Evolutionary conservation across 2,329 filamentous ascomycete species (phyloP), one percentile per base, ranked within the genome.

Genomic region (Colletotrichum shisoi): DNA sequence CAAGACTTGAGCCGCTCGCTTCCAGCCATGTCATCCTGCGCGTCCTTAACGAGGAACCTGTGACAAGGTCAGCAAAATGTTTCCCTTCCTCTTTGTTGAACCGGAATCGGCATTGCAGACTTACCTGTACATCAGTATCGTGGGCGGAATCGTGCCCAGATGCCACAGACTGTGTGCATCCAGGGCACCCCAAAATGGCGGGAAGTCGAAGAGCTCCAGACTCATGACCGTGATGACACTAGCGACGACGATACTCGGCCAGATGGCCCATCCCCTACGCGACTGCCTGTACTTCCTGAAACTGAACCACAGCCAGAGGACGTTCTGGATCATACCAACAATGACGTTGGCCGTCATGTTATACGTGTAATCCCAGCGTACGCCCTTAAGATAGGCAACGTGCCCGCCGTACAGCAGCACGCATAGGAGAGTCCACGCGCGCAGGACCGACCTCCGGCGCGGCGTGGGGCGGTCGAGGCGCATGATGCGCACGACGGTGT

Each of bases 151-250:
- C 0, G 95, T 99, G 63, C 94, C 93, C 69, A 97, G 77, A 84
- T 99, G 95, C 95, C 95, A 99, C 70, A 99, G 78, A 74, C 92
- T 94, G 80, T 99, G 95, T 4, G 95, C 95, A 83, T 99, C 95
- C 57, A 99, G 79, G 77, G 90, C 88, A 8, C 92, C 91, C 77
- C 86, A 84, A 80, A 91, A 85, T 2, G 95, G 95, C 61, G 95
- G 87, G 74, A 99, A 99, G 78, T 99, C 95, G 70, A 98, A 87
- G 72, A 99, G 78, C 81, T 99, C 95, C 78, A 99, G 83, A 77
- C 94, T 94, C 95, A 99, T 99, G 42, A 92, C 93, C 76, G 94
- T 81, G 72, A 94, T 88, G 72, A 99, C 85, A 93, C 93, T 97
- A 3, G 91, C 91, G 54, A 98, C 94, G 71, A 94, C 93, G 74